A percentile compares a stretch with the other conserved stretches of the same genome.
phyloP scores from a whole-genome alignment of 2,329 filamentous ascomycete species.

The Aaosphaeria arxii region DNA sequence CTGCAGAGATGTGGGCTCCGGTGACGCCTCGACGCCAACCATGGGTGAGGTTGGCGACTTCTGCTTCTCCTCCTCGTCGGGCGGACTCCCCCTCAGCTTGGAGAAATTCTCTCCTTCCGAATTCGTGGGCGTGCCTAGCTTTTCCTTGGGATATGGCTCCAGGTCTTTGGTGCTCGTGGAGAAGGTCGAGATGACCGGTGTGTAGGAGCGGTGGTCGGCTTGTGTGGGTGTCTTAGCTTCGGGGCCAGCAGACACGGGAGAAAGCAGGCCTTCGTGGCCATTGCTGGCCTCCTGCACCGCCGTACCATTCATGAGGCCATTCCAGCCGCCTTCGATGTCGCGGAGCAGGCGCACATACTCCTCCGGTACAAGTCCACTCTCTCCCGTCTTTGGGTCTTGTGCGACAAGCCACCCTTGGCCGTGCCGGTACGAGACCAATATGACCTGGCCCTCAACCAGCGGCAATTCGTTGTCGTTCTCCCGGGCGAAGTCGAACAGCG shows the following conservation, averaged over 20 bases:
- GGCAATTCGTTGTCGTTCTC: slow-evolving; percentile 97
- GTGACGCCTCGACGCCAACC: slow-evolving; percentile 21
- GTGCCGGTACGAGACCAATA: slow-evolving; percentile 93
- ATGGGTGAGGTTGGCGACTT: slow-evolving; percentile 18
- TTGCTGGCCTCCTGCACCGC: slow-evolving; percentile 13
- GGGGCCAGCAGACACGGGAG: slow-evolving; percentile 29
- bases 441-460: slow-evolving; percentile 89
- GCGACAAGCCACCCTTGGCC: slow-evolving; percentile 97
- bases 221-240: slow-evolving; percentile 41
- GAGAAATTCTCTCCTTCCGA: slow-evolving; percentile 18
- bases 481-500: slow-evolving; percentile 88
- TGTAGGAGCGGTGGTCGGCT: slow-evolving; percentile 34
- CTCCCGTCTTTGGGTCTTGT: slow-evolving; percentile 88
- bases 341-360: slow-evolving; percentile 90
- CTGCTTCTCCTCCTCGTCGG: slow-evolving; percentile 11
- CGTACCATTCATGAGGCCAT: slow-evolving; percentile 37
- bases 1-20: slow-evolving; percentile 11
- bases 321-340: slow-evolving; percentile 87
- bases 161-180: slow-evolving; percentile 52
- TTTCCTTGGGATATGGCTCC: slow-evolving; percentile 44
- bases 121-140: slow-evolving; percentile 35
- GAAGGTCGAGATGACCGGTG: slow-evolving; percentile 50
- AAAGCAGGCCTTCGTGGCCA: slow-evolving; percentile 25
- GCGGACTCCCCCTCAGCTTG: slow-evolving; percentile 7
- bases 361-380: slow-evolving; percentile 93